Evolutionary conservation across 768 basidiomycete species (phyloP), one percentile per base, ranked within the genome.

Genomic region (Boletus reticuloceps): DNA sequence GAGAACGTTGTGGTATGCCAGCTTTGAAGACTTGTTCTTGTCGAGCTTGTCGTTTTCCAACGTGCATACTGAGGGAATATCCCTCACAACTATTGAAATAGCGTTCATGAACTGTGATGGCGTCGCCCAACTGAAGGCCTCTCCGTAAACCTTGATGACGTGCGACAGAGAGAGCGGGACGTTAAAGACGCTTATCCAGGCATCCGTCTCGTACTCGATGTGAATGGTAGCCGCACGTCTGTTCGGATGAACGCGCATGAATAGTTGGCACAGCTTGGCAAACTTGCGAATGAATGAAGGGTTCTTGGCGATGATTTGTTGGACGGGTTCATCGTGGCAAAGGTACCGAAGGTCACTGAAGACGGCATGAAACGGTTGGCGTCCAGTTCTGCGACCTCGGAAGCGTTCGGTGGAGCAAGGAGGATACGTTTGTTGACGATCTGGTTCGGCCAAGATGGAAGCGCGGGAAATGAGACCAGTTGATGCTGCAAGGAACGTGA

Each of bases 121-220:
- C n/a, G 3, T 52, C 1, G 83, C 78, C 47, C 76, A 75, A n/a
- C 79, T 72, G 66, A 88, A 96, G 0, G 90, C 88, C 60, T 91
- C 90, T 7, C 94, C 95, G 57, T 93, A 91, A 1, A 88, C 87
- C 66, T 93, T 91, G 75, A 92, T 91, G 39, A 93, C 84, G 42
- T 93, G 85, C 7, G 90, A 89, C 25, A 99, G 74, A 34, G 92
- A 94, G 11, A 96, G 82, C 7, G 94, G 94, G 25, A 98, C 89
- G 62, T 95, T 94, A 73, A 98, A 98, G 14, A 97, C 92, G 63
- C 88, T 91, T 58, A 96, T 92, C 96, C 95, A 97, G 19, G 89
- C 88, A 60, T 99, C 97, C 31, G 89, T 89, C 74, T 99, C 97
- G 74, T 91, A 99, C 70, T 98, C 96, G 63, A 99, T 84, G 62